Conservation (phyloP, 2,329 filamentous ascomycete genomes). For the Diaporthe aspalathi region DNA sequence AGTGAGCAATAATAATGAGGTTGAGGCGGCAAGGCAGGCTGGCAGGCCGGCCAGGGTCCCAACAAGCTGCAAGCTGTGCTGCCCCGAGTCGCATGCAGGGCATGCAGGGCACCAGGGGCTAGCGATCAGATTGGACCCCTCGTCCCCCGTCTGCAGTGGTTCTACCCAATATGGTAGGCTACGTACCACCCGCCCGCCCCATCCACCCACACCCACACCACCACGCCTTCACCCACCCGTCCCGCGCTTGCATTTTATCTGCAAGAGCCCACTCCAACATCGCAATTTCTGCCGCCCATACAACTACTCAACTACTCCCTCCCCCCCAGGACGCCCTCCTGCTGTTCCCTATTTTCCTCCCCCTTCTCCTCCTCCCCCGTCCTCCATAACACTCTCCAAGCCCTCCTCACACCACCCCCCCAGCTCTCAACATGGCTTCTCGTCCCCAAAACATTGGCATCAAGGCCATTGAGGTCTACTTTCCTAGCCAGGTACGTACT, state of each 20-base stretch:
- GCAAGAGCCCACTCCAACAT: slow-evolving; percentile 30
- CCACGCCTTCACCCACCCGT: no score
- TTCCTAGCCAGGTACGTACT: slow-evolving; percentile 80
- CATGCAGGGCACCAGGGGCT: slow-evolving; percentile 30
- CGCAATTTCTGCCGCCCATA: slow-evolving; percentile 29
- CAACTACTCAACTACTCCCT: slow-evolving; percentile 29
- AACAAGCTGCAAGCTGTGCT: slow-evolving; percentile 14
- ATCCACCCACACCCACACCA: slow-evolving; percentile 16
- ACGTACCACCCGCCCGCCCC: not conserved
- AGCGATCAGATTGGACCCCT: slow-evolving; percentile 33
- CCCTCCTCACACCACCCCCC: slow-evolving; percentile 30
- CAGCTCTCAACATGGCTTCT: slow-evolving; percentile 68
- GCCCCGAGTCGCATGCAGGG: not conserved
- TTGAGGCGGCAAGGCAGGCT: slow-evolving; percentile 19
- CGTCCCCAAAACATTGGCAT: slow-evolving; percentile 91
- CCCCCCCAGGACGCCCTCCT: slow-evolving; percentile 16
- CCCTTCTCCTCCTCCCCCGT: slow-evolving; percentile 13
- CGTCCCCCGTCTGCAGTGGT: not conserved
- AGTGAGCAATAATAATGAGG: slow-evolving; percentile 4
- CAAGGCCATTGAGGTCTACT: slow-evolving; percentile 92
- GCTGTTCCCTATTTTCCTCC: not conserved
- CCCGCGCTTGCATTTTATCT: slow-evolving; percentile 34
- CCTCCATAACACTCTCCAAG: not conserved
- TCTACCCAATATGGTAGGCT: not conserved
- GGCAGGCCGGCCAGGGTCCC: not conserved